These are phyloP conservation scores for Termitomyces sp. DNA, from an alignment of 768 basidiomycete species.

Conservation along the genomic window DNA sequence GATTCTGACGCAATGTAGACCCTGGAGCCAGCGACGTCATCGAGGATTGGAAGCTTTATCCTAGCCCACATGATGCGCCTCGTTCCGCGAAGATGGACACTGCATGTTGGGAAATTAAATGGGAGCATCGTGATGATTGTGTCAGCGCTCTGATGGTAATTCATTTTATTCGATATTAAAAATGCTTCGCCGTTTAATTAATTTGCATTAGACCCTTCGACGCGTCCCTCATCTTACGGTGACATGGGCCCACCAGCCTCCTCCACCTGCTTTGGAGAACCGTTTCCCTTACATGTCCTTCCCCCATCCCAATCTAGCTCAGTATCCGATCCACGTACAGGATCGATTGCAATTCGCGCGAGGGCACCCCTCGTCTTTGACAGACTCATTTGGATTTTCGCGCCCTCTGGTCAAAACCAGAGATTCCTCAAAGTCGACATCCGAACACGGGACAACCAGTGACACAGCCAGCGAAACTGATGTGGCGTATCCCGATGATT, in stretches of 20 bases:
- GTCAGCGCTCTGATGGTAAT: conserved; percentile 65
- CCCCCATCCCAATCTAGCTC: conserved; percentile 15
- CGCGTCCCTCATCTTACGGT: conserved; percentile 67
- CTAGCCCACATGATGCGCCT: conserved; percentile 52
- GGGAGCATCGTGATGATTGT: conserved; percentile 72
- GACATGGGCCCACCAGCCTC: conserved; percentile 74
- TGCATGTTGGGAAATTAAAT: conserved; percentile 74
- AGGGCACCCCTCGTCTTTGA: conserved; percentile 6
- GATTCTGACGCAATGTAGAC: background rate
- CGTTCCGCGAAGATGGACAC: conserved; percentile 53
- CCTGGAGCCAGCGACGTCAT: background rate
- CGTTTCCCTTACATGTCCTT: conserved; percentile 15
- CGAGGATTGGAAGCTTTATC: conserved; percentile 25
- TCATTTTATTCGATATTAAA: background rate
- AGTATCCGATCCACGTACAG: conserved; percentile 28
- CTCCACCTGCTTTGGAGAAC: conserved; percentile 13
- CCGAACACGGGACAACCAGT: conserved; percentile 3
- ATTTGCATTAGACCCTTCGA: conserved; percentile 53
- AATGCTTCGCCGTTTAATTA: conserved; percentile 1
- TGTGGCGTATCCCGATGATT: conserved; percentile 1
- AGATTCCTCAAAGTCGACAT: background rate
- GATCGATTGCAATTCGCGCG: conserved; percentile 12
- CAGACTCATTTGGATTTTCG: conserved; percentile 10
- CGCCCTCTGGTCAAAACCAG: background rate
- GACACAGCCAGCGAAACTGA: conserved; percentile 4